Conservation (phyloP, 1,284 basidiomycete genomes). For the Cryptococcus sp. region DNA sequence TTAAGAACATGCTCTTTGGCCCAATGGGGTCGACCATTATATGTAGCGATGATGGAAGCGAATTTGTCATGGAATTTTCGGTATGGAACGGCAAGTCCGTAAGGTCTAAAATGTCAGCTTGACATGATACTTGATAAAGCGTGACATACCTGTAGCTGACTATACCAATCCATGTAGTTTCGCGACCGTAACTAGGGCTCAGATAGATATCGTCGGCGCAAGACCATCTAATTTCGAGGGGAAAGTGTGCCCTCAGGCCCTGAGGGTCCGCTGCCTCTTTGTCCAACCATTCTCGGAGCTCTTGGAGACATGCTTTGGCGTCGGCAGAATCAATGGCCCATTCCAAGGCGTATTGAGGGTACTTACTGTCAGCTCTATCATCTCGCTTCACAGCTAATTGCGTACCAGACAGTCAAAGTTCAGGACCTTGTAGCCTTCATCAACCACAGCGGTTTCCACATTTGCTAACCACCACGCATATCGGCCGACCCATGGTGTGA, state of each 20-base stretch:
- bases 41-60: constrained; percentile 65
- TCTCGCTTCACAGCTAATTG: not conserved
- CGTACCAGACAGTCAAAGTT: constrained; percentile 62
- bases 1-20: constrained; percentile 83
- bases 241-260: constrained; percentile 84
- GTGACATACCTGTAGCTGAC: constrained; percentile 80
- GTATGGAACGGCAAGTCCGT: constrained; percentile 83
- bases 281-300: constrained; percentile 70
- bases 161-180: constrained; percentile 92
- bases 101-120: constrained; percentile 60
- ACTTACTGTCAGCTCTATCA: constrained; percentile 58
- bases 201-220: constrained; percentile 89
- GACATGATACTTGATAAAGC: not conserved
- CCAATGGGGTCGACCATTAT: constrained; percentile 91
- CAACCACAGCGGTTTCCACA: constrained; percentile 50
- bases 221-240: constrained; percentile 88
- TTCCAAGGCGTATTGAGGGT: constrained; percentile 83
- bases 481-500: constrained; percentile 42
- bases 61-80: constrained; percentile 73
- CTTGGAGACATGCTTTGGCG: constrained; percentile 64
- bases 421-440: constrained; percentile 73
- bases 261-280: constrained; percentile 61
- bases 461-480: constrained; percentile 46
- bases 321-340: constrained; percentile 65
- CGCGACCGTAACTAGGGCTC: constrained; percentile 74